A percentile compares a stretch with the other conserved stretches of the same genome.
Evolutionary conservation across 2,329 filamentous ascomycete genomes (phyloP).

Genomic region (Whalleya microplaca): DNA sequence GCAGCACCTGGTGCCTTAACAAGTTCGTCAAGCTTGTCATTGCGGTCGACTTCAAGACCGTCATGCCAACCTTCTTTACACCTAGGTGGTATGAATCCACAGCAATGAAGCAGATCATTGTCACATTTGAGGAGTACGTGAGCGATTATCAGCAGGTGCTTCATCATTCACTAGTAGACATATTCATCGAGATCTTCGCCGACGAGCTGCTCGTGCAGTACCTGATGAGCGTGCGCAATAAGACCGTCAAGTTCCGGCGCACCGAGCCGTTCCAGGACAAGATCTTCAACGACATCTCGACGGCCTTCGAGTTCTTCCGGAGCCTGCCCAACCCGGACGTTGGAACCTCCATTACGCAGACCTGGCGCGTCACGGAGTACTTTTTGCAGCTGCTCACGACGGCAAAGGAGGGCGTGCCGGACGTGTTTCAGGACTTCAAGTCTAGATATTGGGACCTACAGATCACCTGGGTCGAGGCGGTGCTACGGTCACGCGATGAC

Average conservation of each 20-base stretch:
- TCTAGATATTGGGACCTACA: slow-evolving; percentile 89
- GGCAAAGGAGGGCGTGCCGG: slow-evolving; percentile 72
- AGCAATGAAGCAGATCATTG: slow-evolving; percentile 90
- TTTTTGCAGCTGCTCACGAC: slow-evolving; percentile 80
- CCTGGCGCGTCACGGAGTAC: slow-evolving; percentile 88
- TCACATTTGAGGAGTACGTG: slow-evolving; percentile 94
- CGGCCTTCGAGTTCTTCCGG: slow-evolving; percentile 88
- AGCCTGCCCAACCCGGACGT: slow-evolving; percentile 71
- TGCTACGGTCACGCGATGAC: slow-evolving; percentile 84
- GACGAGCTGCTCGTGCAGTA: slow-evolving; percentile 90
- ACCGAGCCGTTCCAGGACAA: slow-evolving; percentile 89
- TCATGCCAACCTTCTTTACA: slow-evolving; percentile 90
- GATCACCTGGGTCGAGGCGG: slow-evolving; percentile 93
- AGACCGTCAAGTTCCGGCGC: slow-evolving; percentile 84
- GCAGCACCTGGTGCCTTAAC: slow-evolving; percentile 89
- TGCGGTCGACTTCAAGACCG: slow-evolving; percentile 81
- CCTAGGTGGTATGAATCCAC: slow-evolving; percentile 84
- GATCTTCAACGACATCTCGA: slow-evolving; percentile 89
- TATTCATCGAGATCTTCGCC: slow-evolving; percentile 90
- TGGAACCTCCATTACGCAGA: slow-evolving; percentile 77
- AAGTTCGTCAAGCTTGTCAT: slow-evolving; percentile 89
- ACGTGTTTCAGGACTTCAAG: slow-evolving; percentile 85
- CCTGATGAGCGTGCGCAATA: slow-evolving; percentile 83
- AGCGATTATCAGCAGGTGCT: slow-evolving; percentile 82
- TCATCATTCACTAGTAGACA: slow-evolving; percentile 85